A percentile compares a stretch with the other conserved stretches of the same genome.
These are phyloP conservation scores for Gossypium stocksii DNA, from an alignment of 345 rosid species.

Conservation along the genomic window DNA sequence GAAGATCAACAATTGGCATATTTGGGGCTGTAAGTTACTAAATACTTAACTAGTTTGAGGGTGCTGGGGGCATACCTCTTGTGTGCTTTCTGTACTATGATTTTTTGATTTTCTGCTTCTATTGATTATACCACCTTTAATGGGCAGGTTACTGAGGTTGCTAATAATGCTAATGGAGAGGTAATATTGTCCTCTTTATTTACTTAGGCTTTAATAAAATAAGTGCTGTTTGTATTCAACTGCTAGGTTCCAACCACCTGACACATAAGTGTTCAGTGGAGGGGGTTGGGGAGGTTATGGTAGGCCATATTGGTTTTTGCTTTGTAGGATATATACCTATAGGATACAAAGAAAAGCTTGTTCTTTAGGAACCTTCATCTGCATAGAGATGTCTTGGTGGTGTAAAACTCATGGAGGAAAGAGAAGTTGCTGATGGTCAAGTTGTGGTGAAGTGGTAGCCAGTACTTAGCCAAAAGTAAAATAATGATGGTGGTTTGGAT, in stretches of 20 bases:
- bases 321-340: neutral
- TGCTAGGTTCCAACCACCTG: neutral
- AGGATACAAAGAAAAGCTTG: neutral
- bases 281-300: neutral
- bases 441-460: neutral
- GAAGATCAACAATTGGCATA: slow-evolving; percentile 56
- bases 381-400: neutral
- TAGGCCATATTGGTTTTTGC: neutral
- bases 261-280: neutral
- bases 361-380: neutral
- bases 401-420: neutral
- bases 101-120: neutral
- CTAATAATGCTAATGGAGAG: slow-evolving; percentile 36
- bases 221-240: neutral
- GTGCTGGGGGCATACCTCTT: neutral
- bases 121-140: slow-evolving; percentile 17
- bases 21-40: slow-evolving; percentile 67
- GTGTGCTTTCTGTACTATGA: neutral
- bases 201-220: neutral
- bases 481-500: neutral
- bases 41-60: neutral
- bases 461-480: neutral
- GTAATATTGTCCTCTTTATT: slow-evolving; percentile 25
- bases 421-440: neutral
- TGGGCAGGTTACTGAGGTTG: slow-evolving; percentile 32